Percentiles rank a stretch among this genome's conserved stretches.
Conservation (phyloP, 371 early-diverging fungal species). For the Apophysomyces sp. region DNA sequence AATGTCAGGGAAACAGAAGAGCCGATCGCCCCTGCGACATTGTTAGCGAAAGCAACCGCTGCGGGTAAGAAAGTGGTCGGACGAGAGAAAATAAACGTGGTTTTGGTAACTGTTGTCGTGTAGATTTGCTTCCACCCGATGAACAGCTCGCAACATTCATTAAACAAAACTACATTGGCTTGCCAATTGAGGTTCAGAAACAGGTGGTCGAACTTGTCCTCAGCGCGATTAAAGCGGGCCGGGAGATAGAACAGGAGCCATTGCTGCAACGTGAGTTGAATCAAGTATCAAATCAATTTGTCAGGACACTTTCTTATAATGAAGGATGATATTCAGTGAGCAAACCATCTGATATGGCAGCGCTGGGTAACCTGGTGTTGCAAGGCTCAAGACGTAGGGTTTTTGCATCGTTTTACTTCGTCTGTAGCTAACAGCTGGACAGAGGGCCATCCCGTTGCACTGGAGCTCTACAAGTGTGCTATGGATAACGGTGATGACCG, state of each 20-base stretch:
- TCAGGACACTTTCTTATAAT: no score
- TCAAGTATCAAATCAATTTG: background rate
- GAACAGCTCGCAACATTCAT: background rate
- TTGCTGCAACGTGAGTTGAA: background rate
- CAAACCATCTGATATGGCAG: background rate
- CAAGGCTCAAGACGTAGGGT: background rate
- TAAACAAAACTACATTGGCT: background rate
- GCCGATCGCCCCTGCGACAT: background rate
- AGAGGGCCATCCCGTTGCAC: constrained; percentile 36
- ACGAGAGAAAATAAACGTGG: background rate
- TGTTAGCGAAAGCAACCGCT: background rate
- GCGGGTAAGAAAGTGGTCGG: background rate
- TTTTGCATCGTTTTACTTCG: background rate
- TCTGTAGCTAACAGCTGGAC: background rate
- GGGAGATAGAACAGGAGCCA: background rate
- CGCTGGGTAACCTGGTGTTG: background rate
- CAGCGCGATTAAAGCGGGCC: background rate
- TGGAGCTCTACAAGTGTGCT: constrained; percentile 34
- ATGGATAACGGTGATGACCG: constrained; percentile 48
- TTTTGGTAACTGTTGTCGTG: background rate
- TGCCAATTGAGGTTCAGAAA: background rate
- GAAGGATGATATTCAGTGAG: background rate
- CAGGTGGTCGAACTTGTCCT: background rate
- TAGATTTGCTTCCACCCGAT: background rate
- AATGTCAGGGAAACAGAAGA: background rate